Percentiles rank a stretch among this genome's conserved stretches.
phyloP scores from a whole-genome alignment of 805 yeast species.

The Saturnispora mendoncae region DNA sequence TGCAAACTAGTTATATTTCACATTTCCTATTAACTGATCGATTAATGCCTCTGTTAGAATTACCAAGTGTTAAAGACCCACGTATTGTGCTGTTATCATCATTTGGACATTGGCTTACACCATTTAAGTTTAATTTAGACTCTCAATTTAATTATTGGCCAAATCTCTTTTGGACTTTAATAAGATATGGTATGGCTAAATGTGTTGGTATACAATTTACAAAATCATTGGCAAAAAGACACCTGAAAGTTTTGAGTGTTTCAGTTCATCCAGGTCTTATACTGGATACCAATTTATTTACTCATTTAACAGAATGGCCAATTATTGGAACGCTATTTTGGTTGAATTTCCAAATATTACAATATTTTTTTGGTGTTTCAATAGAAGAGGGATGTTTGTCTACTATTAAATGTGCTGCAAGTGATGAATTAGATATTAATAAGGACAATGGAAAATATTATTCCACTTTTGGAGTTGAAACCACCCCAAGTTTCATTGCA shows the following conservation, averaged over 20 bases:
- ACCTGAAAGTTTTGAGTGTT: constrained; percentile 55
- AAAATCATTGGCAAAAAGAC: constrained; percentile 51
- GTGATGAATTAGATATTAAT: constrained; percentile 39
- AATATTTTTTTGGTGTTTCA: constrained; percentile 59
- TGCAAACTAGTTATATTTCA: constrained; percentile 70
- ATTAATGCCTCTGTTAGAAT: constrained; percentile 45
- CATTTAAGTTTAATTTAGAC: constrained; percentile 39
- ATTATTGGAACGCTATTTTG: constrained; percentile 68
- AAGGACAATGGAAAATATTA: constrained; percentile 63
- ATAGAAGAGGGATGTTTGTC: constrained; percentile 65
- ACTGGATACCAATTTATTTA: constrained; percentile 69
- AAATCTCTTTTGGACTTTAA: constrained; percentile 62
- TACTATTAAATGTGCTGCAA: constrained; percentile 53
- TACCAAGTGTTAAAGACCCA: constrained; percentile 30
- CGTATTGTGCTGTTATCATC: constrained; percentile 59
- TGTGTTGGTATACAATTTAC: constrained; percentile 69
- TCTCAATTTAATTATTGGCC: constrained; percentile 51
- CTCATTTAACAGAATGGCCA: constrained; percentile 72
- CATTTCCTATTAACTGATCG: constrained; percentile 63
- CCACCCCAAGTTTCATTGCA: constrained; percentile 52
- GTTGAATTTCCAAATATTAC: constrained; percentile 62
- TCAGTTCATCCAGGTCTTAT: constrained; percentile 81
- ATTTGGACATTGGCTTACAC: constrained; percentile 50
- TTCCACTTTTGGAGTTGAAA: constrained; percentile 49
- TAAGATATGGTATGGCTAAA: constrained; percentile 70